These are phyloP conservation scores for Schizosaccharomyces cryophilus DNA, from an alignment of 805 yeast species.

Conservation along the genomic window DNA sequence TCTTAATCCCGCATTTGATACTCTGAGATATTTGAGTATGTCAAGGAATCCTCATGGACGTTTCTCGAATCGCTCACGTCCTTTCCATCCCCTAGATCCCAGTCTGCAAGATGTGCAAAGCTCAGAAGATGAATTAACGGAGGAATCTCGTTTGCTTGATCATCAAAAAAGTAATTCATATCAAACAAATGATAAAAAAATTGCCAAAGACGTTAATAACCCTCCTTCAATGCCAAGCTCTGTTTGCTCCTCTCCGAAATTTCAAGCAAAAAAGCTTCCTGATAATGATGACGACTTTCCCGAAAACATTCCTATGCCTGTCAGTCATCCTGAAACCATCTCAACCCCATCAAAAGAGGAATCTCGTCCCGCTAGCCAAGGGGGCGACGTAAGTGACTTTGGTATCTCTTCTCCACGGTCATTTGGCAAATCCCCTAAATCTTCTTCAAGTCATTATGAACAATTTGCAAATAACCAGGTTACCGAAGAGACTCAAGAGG, in stretches of 20 bases:
- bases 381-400: background rate
- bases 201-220: background rate
- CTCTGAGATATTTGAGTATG: too few relatives aligned
- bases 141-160: background rate
- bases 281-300: background rate
- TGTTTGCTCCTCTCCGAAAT: background rate
- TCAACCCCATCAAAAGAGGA: background rate
- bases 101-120: too few relatives aligned
- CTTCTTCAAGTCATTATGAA: background rate
- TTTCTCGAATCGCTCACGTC: too few relatives aligned
- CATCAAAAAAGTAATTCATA: background rate
- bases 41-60: too few relatives aligned
- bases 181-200: background rate
- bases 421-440: background rate
- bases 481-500: background rate
- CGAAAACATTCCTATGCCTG: background rate
- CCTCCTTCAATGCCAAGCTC: constrained; percentile 1
- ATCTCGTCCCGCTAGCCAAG: background rate
- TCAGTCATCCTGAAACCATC: background rate
- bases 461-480: background rate
- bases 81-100: too few relatives aligned
- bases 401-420: background rate
- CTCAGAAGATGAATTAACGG: background rate
- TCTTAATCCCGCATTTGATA: too few relatives aligned
- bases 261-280: background rate